phyloP scores from a whole-genome alignment of 2,329 filamentous ascomycete genomes.

The Sporothrix dimorphospora region DNA sequence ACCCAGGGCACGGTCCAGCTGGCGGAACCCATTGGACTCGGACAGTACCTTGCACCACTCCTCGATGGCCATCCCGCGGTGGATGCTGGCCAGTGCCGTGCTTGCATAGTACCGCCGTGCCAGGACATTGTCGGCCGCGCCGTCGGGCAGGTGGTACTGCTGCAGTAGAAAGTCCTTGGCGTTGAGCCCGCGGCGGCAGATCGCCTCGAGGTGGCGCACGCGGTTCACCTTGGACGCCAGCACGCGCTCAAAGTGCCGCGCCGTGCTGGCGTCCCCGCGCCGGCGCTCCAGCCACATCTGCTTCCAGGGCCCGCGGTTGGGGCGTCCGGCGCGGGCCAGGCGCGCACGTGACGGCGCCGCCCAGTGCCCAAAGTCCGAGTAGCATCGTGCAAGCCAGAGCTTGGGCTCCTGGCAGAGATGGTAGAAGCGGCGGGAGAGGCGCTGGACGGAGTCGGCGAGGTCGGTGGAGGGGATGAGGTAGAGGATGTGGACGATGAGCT shows the following conservation, averaged over 20 bases:
- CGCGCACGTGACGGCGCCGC: constrained; percentile 63
- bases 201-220: constrained; percentile 68
- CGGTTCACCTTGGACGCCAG: constrained; percentile 71
- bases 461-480: constrained; percentile 62
- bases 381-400: constrained; percentile 80
- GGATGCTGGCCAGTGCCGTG: constrained; percentile 75
- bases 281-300: constrained; percentile 62
- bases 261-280: constrained; percentile 55
- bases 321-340: constrained; percentile 55
- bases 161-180: constrained; percentile 80
- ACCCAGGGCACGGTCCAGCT: constrained; percentile 73
- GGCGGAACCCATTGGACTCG: constrained; percentile 38
- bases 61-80: constrained; percentile 76
- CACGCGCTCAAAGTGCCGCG: constrained; percentile 65
- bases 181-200: constrained; percentile 78
- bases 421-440: constrained; percentile 65
- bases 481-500: constrained; percentile 81
- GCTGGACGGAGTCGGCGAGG: constrained; percentile 52
- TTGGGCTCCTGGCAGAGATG: constrained; percentile 70
- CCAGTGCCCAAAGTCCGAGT: constrained; percentile 73
- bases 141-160: constrained; percentile 63
- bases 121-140: constrained; percentile 75
- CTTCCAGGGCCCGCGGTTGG: constrained; percentile 73
- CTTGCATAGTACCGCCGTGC: constrained; percentile 74
- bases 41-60: constrained; percentile 68